These are phyloP conservation scores for Tubosaeta sp. DNA, from an alignment of 768 basidiomycete species.

Conservation along the genomic window DNA sequence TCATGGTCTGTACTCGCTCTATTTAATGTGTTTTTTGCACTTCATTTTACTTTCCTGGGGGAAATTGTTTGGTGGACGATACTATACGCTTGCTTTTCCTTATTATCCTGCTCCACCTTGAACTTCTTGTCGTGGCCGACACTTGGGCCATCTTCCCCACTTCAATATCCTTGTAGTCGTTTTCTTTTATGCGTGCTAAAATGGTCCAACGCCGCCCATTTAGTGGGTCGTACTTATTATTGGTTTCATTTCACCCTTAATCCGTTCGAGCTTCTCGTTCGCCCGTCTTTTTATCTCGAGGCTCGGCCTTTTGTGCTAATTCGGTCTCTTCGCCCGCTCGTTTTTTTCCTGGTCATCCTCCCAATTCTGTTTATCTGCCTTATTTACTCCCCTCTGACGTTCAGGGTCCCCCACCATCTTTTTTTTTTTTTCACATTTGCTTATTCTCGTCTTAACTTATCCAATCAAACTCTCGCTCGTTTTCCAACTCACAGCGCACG, in stretches of 20 bases:
- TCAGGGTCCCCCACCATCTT: background rate
- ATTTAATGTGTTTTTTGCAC: conserved; percentile 3
- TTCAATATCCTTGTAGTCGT: conserved; percentile 12
- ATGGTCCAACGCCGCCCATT: background rate
- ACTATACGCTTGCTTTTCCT: conserved; percentile 5
- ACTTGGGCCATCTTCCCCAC: conserved; percentile 7
- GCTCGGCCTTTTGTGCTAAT: conserved; percentile 11
- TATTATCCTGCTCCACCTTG: conserved; percentile 4
- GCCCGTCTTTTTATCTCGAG: conserved; percentile 9
- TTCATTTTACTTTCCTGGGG: background rate
- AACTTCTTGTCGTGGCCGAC: conserved; percentile 9
- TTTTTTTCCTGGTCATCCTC: conserved; percentile 1
- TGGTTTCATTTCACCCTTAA: background rate
- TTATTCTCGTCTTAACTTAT: background rate
- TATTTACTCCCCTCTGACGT: background rate
- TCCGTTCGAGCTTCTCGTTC: conserved; percentile 3
- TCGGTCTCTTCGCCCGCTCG: conserved; percentile 4
- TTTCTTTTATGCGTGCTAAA: conserved; percentile 8
- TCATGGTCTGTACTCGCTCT: background rate
- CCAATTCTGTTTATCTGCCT: conserved; percentile 14
- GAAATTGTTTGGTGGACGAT: conserved; percentile 8
- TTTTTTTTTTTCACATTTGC: background rate
- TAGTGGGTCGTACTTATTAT: conserved; percentile 7
- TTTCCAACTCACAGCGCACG: background rate
- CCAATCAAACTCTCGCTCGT: background rate